These are phyloP conservation scores for Colletotrichum lupini DNA, from an alignment of 2,329 filamentous ascomycete genomes.

Conservation along the genomic window DNA sequence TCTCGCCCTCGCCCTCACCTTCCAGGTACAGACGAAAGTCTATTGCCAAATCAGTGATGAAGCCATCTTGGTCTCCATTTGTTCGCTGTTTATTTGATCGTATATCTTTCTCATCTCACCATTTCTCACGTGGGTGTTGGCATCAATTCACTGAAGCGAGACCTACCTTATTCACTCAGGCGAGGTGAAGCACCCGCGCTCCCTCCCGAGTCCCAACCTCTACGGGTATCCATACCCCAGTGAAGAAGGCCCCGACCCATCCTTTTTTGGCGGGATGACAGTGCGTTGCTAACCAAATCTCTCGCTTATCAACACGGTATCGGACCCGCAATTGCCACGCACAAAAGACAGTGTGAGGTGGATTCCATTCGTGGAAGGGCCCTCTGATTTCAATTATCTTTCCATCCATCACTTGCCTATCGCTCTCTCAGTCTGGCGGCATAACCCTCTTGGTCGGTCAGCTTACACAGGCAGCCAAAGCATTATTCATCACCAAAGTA, in stretches of 20 bases:
- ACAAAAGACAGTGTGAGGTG: conserved; percentile 29
- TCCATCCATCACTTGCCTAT: background rate
- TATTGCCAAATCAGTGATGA: too few species aligned
- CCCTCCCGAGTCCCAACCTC: too few species aligned
- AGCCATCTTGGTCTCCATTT: background rate
- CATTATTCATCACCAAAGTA: background rate
- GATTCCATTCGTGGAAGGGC: conserved; percentile 2
- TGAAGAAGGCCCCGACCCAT: background rate
- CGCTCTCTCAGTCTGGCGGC: background rate
- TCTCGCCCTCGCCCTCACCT: background rate
- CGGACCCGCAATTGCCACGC: conserved; percentile 20
- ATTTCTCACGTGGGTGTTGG: background rate
- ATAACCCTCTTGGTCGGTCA: background rate
- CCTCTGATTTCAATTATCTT: background rate
- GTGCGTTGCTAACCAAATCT: background rate
- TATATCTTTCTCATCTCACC: background rate
- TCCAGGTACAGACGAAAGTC: background rate
- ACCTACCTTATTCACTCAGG: background rate
- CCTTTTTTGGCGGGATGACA: conserved; percentile 12
- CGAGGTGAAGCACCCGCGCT: background rate
- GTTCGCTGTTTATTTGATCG: background rate
- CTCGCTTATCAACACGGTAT: conserved; percentile 32
- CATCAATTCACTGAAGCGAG: background rate
- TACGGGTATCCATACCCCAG: conserved; percentile 2
- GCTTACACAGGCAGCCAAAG: background rate